These are phyloP conservation scores for Wickerhamiella pararugosa DNA, from an alignment of 1,139 yeast species.

Conservation along the genomic window DNA sequence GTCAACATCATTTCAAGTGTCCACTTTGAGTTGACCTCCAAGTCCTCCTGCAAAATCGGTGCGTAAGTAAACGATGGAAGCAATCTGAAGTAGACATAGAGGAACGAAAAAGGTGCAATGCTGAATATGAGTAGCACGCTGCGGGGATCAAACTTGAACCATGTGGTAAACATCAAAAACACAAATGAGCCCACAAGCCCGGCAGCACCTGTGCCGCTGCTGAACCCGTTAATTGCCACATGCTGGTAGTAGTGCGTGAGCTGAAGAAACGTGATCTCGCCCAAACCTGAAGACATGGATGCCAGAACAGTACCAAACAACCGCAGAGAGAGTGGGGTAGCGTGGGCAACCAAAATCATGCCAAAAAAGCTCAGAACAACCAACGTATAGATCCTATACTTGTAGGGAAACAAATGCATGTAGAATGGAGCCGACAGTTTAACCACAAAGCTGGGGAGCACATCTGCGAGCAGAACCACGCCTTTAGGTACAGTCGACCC, in stretches of 20 bases:
- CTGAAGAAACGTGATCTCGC: constrained; percentile 78
- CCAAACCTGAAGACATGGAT: constrained; percentile 73
- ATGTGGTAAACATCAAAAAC: constrained; percentile 41
- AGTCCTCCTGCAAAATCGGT: neutral
- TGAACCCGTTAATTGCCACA: constrained; percentile 65
- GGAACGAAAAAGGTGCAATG: constrained; percentile 32
- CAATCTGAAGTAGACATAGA: constrained; percentile 25
- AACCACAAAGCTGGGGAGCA: constrained; percentile 61
- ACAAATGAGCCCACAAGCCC: constrained; percentile 67
- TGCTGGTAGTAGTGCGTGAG: constrained; percentile 49
- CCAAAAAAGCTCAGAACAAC: constrained; percentile 55
- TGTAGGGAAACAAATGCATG: constrained; percentile 50
- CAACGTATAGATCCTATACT: constrained; percentile 36
- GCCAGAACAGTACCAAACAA: constrained; percentile 69
- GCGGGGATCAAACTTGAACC: constrained; percentile 33
- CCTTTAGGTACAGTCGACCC: constrained; percentile 79
- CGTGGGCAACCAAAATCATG: constrained; percentile 53
- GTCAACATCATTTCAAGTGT: neutral
- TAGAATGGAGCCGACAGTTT: constrained; percentile 69
- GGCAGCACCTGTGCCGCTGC: constrained; percentile 93
- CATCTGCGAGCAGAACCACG: constrained; percentile 70
- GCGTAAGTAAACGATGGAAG: constrained; percentile 17
- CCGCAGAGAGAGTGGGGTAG: constrained; percentile 25
- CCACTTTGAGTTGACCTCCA: neutral
- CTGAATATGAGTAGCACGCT: constrained; percentile 33